A percentile compares a stretch with the other conserved stretches of the same genome.
Conservation (phyloP, 1,284 basidiomycete genomes). For the Hypsizygus ulmarius region DNA sequence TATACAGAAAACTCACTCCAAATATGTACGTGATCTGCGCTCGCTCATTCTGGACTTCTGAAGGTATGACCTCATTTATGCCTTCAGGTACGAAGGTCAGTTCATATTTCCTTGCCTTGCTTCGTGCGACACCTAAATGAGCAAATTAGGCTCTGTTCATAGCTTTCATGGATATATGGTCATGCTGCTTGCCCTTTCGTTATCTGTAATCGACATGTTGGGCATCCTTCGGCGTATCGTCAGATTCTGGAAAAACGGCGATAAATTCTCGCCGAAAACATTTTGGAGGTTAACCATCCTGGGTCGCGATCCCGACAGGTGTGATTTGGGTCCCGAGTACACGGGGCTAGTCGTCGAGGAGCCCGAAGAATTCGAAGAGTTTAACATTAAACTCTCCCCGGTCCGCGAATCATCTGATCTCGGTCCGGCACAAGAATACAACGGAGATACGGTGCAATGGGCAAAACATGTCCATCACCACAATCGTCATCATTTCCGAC, state of each 20-base stretch:
- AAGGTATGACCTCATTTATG: conserved; percentile 14
- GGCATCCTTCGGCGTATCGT: conserved; percentile 47
- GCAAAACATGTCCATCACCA: conserved; percentile 45
- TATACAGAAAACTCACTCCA: conserved; percentile 75
- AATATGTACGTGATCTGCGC: conserved; percentile 59
- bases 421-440: conserved; percentile 26
- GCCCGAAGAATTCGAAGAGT: conserved; percentile 48
- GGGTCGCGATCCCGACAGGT: conserved; percentile 33
- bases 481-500: conserved; percentile 34
- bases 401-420: conserved; percentile 31
- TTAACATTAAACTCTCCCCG: conserved; percentile 23
- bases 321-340: conserved; percentile 42
- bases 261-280: conserved; percentile 42
- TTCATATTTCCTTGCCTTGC: conserved; percentile 10
- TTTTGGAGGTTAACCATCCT: conserved; percentile 60
- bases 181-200: conserved; percentile 50
- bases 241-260: conserved; percentile 42
- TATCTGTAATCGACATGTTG: conserved; percentile 59
- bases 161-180: conserved; percentile 61
- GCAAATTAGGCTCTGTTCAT: conserved; percentile 47
- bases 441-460: conserved; percentile 40
- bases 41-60: conserved; percentile 16
- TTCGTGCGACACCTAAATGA: conserved; percentile 3
- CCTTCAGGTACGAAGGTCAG: conserved; percentile 63
- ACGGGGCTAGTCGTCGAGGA: conserved; percentile 54